Percentiles rank a stretch among this genome's conserved stretches.
phyloP scores from a whole-genome alignment of 1,139 yeast species.

The Nakaseomyces delphensis region DNA sequence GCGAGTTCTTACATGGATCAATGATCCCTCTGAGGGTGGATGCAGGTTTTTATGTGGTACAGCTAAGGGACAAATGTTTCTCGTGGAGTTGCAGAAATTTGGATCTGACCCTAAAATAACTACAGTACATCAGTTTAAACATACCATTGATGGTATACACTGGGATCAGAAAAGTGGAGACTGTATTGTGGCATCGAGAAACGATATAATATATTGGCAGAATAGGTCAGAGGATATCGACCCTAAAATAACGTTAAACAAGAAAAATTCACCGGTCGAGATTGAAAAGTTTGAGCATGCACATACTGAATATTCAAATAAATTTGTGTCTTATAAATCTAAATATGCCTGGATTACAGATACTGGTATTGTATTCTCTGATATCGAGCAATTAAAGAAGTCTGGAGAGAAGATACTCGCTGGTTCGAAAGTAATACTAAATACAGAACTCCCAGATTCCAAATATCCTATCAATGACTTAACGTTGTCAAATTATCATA shows the following conservation, averaged over 20 bases:
- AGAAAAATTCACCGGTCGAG: slow-evolving; percentile 26
- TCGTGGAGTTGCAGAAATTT: slow-evolving; percentile 10
- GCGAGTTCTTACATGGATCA: slow-evolving; percentile 19
- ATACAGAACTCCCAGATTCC: slow-evolving; percentile 35
- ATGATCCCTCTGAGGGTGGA: slow-evolving; percentile 1
- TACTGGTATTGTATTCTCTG: slow-evolving; percentile 39
- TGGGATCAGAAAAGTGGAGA: slow-evolving; percentile 11
- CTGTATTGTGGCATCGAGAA: slow-evolving; percentile 32
- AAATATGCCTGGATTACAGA: slow-evolving; percentile 41
- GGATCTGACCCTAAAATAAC: slow-evolving; percentile 8
- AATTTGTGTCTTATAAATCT: slow-evolving; percentile 26
- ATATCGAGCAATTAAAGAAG: slow-evolving; percentile 14
- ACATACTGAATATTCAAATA: slow-evolving; percentile 29
- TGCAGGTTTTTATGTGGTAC: slow-evolving; percentile 23
- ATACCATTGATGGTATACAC: slow-evolving; percentile 23
- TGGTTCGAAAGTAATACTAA: slow-evolving; percentile 35
- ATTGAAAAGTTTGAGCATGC: slow-evolving; percentile 33
- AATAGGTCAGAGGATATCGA: not conserved
- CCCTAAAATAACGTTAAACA: slow-evolving; percentile 15
- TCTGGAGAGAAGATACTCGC: slow-evolving; percentile 16
- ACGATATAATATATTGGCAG: slow-evolving; percentile 37
- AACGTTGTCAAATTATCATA: slow-evolving; percentile 45
- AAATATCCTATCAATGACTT: slow-evolving; percentile 34
- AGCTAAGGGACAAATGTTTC: slow-evolving; percentile 20
- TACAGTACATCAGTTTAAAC: slow-evolving; percentile 10